Conservation (phyloP, 495 filamentous ascomycete species). For the Penicillium tannophilum region DNA sequence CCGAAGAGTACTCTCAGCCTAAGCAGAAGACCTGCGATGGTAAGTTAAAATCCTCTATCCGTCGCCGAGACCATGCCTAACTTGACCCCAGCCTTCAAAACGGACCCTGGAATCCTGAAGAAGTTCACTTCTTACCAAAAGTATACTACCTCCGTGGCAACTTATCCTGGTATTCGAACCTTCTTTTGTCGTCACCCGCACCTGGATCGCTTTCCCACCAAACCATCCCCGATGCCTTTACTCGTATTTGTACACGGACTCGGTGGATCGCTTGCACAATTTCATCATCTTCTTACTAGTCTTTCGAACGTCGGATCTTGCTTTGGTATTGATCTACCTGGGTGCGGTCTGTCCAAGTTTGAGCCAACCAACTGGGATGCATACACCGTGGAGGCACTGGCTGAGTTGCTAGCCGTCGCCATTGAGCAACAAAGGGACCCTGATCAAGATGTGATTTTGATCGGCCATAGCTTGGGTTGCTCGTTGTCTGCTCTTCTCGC, state of each 20-base stretch:
- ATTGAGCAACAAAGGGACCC: slow-evolving; percentile 72
- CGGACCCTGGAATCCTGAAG: slow-evolving; percentile 75
- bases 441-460: slow-evolving; percentile 75
- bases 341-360: slow-evolving; percentile 80
- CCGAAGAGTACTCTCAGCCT: slow-evolving; percentile 25
- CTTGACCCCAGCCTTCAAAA: slow-evolving; percentile 37
- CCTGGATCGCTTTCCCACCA: slow-evolving; percentile 70
- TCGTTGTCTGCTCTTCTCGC: slow-evolving; percentile 75
- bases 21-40: slow-evolving; percentile 37
- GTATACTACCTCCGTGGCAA: slow-evolving; percentile 68
- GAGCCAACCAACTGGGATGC: slow-evolving; percentile 71
- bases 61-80: slow-evolving; percentile 7
- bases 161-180: slow-evolving; percentile 76
- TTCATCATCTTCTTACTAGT: slow-evolving; percentile 77
- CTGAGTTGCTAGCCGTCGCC: slow-evolving; percentile 68
- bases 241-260: slow-evolving; percentile 91
- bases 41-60: slow-evolving; percentile 15
- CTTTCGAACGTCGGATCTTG: slow-evolving; percentile 85
- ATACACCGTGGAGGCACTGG: slow-evolving; percentile 75
- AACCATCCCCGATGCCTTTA: slow-evolving; percentile 74
- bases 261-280: slow-evolving; percentile 87
- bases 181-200: slow-evolving; percentile 84
- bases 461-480: slow-evolving; percentile 88
- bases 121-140: slow-evolving; percentile 72
- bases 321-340: slow-evolving; percentile 86